phyloP scores from a whole-genome alignment of 1,139 yeast species.

The Blastobotrys persicus region DNA sequence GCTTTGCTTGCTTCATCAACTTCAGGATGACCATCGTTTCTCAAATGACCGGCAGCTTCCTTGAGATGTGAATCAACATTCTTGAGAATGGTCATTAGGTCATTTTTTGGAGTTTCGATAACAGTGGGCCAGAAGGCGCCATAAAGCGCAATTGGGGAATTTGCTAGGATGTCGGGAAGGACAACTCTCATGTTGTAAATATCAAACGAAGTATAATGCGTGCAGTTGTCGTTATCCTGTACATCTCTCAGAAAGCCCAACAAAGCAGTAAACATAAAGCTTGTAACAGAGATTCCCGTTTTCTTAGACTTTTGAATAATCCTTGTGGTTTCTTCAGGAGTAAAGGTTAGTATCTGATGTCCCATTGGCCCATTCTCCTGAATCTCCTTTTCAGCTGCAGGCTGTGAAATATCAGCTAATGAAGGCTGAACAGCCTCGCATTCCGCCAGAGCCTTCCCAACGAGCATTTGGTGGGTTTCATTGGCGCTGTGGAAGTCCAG shows the following conservation, averaged over 20 bases:
- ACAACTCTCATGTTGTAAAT: slow-evolving; percentile 7
- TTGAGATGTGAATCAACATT: slow-evolving; percentile 3
- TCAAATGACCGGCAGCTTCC: neutral
- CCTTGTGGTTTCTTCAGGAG: slow-evolving; percentile 9
- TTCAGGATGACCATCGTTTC: slow-evolving; percentile 1
- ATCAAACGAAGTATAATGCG: slow-evolving; percentile 9
- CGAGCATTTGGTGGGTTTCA: slow-evolving; percentile 1
- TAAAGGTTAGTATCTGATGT: neutral
- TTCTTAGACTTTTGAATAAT: slow-evolving; percentile 8
- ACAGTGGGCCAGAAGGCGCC: slow-evolving; percentile 16
- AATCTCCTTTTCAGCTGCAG: slow-evolving; percentile 2
- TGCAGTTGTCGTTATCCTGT: neutral
- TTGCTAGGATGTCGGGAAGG: slow-evolving; percentile 1
- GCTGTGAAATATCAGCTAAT: slow-evolving; percentile 7
- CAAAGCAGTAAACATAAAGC: slow-evolving; percentile 10
- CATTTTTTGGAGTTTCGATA: slow-evolving; percentile 1
- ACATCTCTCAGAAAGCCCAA: slow-evolving; percentile 1
- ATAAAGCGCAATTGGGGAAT: slow-evolving; percentile 13
- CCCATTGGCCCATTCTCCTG: neutral
- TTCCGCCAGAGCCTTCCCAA: neutral
- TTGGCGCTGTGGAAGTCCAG: neutral
- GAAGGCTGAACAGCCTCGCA: slow-evolving; percentile 5
- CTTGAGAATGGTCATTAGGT: slow-evolving; percentile 4
- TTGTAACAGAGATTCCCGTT: slow-evolving; percentile 9
- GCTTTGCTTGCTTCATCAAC: slow-evolving; percentile 1